Percentiles rank a stretch among this genome's conserved stretches.
phyloP scores from a whole-genome alignment of 2,329 filamentous ascomycete genomes.

The Pseudogymnoascus sp. region DNA sequence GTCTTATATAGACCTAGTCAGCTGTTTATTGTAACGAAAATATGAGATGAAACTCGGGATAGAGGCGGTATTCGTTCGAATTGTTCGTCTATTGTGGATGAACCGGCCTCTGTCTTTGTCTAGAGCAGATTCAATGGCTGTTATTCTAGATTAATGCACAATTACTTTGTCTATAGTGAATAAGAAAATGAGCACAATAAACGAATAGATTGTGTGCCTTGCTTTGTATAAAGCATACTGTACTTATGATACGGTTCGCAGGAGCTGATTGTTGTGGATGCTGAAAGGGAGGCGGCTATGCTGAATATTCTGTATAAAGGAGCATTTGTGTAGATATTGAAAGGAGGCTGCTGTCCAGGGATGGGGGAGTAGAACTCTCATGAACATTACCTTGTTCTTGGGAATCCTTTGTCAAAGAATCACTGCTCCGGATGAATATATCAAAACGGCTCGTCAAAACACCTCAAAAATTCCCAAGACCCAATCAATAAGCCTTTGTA shows the following conservation, averaged over 20 bases:
- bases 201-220: neutral
- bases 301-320: neutral
- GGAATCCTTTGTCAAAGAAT: neutral
- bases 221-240: neutral
- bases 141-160: neutral
- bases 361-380: neutral
- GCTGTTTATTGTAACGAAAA: neutral
- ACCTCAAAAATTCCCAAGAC: neutral
- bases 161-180: neutral
- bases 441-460: neutral
- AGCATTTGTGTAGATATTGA: neutral
- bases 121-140: neutral
- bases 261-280: neutral
- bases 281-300: neutral
- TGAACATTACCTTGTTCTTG: neutral
- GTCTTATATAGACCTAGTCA: neutral
- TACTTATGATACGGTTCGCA: neutral
- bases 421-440: neutral
- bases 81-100: neutral
- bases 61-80: neutral
- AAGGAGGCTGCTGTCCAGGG: neutral
- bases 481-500: neutral
- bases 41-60: neutral
- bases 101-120: neutral
- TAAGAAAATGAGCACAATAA: neutral